phyloP scores from a whole-genome alignment of 306 rosid genomes.

The Rosa chinensis region DNA sequence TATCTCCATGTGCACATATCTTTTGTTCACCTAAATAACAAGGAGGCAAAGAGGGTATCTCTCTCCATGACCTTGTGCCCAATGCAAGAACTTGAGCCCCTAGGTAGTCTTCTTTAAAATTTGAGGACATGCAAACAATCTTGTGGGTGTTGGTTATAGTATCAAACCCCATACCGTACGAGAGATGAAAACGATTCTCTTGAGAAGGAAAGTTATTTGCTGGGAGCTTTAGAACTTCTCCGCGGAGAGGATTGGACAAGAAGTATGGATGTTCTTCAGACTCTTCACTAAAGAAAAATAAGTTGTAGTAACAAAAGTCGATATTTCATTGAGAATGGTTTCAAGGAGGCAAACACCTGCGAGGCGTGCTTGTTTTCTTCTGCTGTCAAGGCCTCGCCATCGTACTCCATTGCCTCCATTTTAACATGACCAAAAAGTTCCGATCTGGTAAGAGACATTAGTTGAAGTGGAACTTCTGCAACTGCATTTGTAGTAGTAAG shows the following conservation, averaged over 20 bases:
- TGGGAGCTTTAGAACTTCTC: neutral
- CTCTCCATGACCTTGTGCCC: neutral
- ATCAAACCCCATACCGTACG: neutral
- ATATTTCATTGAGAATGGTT: neutral
- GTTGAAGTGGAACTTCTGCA: neutral
- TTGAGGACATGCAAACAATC: neutral
- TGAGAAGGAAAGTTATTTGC: neutral
- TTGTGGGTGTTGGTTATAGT: neutral
- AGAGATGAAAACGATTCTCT: neutral
- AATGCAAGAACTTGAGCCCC: neutral
- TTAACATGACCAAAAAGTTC: neutral
- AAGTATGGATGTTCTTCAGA: neutral
- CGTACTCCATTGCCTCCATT: neutral
- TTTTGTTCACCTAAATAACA: neutral
- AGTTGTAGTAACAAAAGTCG: neutral
- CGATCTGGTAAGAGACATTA: neutral
- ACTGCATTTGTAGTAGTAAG: neutral
- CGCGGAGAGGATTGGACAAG: neutral
- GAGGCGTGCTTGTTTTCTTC: neutral
- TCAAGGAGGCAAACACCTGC: neutral
- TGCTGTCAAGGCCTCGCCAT: neutral
- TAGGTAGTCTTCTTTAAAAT: neutral
- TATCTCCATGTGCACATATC: neutral
- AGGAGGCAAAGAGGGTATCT: conserved; percentile 5
- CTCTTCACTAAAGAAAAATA: neutral